Conservation (phyloP, 306 rosid genomes). For the Cicer judaicum region DNA sequence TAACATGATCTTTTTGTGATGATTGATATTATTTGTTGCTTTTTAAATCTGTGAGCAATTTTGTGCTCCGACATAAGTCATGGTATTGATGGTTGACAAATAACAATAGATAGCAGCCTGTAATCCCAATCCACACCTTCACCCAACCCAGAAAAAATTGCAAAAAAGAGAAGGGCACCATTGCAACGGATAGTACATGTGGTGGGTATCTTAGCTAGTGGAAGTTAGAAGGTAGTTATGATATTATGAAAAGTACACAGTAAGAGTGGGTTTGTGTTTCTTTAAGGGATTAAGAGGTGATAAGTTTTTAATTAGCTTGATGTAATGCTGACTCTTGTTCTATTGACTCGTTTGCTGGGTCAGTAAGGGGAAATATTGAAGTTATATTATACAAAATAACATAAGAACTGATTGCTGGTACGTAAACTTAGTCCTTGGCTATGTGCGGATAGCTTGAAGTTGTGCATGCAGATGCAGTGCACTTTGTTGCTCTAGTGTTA, state of each 20-base stretch:
- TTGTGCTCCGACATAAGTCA: background rate
- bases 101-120: background rate
- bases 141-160: background rate
- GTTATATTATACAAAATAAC: too few species aligned
- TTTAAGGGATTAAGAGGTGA: background rate
- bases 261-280: background rate
- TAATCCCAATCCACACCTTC: background rate
- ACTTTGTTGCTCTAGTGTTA: too few species aligned
- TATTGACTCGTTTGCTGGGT: too few species aligned
- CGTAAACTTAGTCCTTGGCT: too few species aligned
- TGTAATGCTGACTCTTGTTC: too few species aligned
- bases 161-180: background rate
- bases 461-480: too few species aligned
- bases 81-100: background rate
- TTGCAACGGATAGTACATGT: background rate
- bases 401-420: too few species aligned
- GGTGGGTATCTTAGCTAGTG: background rate
- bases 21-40: conserved; percentile 30
- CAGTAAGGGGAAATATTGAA: too few species aligned
- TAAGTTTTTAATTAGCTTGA: background rate
- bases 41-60: conserved; percentile 24
- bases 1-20: conserved; percentile 18
- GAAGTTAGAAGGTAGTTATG: background rate
- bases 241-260: background rate
- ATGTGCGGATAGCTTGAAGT: too few species aligned